Conservation (phyloP, 164 flowering plant species). For the Liquidambar formosana region DNA sequence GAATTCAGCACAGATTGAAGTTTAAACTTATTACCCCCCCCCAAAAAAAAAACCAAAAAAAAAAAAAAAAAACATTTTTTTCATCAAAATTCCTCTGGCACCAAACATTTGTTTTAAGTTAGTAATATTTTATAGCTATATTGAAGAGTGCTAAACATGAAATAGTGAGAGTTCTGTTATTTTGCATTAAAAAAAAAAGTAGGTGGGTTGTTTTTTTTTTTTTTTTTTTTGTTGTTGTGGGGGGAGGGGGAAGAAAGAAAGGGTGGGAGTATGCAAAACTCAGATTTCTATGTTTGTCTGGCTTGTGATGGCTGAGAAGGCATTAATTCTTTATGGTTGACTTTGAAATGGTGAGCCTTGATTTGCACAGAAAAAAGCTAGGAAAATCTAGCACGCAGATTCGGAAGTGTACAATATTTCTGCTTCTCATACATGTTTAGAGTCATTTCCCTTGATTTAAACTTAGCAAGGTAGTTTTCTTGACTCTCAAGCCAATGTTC, state of each 20-base stretch:
- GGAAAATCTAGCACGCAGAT: neutral
- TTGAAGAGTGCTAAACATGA: no score
- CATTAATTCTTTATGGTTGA: neutral
- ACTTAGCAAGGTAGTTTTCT: no score
- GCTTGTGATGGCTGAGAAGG: neutral
- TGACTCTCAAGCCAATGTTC: no score
- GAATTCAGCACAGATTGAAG: neutral
- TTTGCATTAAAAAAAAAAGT: neutral
- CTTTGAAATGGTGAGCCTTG: neutral
- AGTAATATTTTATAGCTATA: no score
- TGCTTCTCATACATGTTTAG: neutral
- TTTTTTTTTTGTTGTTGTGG: no score
- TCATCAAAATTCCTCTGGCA: neutral
- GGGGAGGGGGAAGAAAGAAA: neutral
- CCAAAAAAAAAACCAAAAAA: no score
- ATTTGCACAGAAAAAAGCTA: neutral
- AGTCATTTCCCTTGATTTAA: neutral
- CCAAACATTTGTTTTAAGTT: no score
- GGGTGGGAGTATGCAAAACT: neutral
- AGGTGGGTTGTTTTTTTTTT: no score
- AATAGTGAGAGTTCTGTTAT: no score
- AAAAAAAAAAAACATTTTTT: neutral
- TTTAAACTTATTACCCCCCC: no score
- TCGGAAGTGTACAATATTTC: neutral
- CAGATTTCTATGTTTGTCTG: neutral